These are phyloP conservation scores for Aspergillus fischeri DNA, from an alignment of 2,329 filamentous ascomycete genomes.

Conservation along the genomic window DNA sequence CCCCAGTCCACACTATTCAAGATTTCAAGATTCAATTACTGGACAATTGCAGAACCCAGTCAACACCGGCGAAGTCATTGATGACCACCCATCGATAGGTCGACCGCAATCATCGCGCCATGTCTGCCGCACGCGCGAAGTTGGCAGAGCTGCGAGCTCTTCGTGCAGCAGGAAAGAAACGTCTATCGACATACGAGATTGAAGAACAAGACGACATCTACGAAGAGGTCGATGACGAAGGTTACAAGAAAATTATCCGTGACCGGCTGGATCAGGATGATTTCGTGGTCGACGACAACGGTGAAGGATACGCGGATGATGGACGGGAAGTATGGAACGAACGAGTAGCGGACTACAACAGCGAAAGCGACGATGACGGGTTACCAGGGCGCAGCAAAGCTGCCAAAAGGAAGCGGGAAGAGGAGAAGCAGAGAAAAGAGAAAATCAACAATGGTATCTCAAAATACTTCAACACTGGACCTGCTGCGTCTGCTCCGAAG, in stretches of 20 bases:
- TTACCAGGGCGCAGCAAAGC: slow-evolving; percentile 59
- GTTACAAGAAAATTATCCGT: slow-evolving; percentile 93
- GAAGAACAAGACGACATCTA: slow-evolving; percentile 81
- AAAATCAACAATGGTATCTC: slow-evolving; percentile 88
- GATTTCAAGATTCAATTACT: background rate
- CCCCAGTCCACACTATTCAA: slow-evolving; percentile 6
- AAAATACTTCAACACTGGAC: slow-evolving; percentile 86
- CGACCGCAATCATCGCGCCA: slow-evolving; percentile 12
- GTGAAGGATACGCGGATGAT: slow-evolving; percentile 93
- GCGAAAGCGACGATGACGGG: slow-evolving; percentile 74
- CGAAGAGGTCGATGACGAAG: slow-evolving; percentile 93
- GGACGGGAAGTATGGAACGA: slow-evolving; percentile 90
- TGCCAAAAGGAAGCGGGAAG: slow-evolving; percentile 80
- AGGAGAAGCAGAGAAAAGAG: slow-evolving; percentile 78
- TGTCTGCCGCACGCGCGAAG: slow-evolving; percentile 32
- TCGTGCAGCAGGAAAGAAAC: slow-evolving; percentile 85
- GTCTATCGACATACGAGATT: slow-evolving; percentile 80
- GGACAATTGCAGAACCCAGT: slow-evolving; percentile 1
- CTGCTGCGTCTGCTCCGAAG: slow-evolving; percentile 60
- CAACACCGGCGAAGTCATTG: slow-evolving; percentile 3
- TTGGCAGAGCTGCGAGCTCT: slow-evolving; percentile 76
- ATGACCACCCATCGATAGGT: background rate
- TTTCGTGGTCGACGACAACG: slow-evolving; percentile 98
- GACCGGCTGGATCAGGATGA: slow-evolving; percentile 88
- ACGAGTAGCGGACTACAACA: slow-evolving; percentile 54